Evolutionary conservation across 176 grass and related monocot species (phyloP), one percentile per base, ranked within the genome.

Genomic region (Ensete ventricosum): DNA sequence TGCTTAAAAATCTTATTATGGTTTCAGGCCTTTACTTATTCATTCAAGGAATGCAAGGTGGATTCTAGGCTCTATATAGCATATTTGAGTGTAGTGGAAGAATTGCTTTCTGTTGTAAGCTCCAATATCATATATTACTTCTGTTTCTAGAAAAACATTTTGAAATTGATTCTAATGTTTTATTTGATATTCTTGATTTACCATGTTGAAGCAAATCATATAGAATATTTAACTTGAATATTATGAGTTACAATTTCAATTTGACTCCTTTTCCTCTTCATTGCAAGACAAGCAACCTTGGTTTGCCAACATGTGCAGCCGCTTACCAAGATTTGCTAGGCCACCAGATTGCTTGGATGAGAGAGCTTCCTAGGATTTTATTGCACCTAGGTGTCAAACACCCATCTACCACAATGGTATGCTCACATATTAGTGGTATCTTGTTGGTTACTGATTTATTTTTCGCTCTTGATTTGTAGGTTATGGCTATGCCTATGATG

Each of bases 41-140:
- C 72, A 21, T 74, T 74, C 72, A 74, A 74, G 72, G 72, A 74
- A 55, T 74, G 72, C 52, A 55, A 34, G 51, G 52, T 74, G 14
- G 23, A 74, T 27, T 74, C 72, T 19, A 57, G 24, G 12, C 8
- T 74, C n/a, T 27, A 3, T 58, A 3, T 21, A 57, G 11, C 21
- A 58, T 74, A 74, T 74, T 57, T 74, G 22, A 58, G 23, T 74
- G 22, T 14, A 9, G 5, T 74, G 20, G 72, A 57, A 27, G 72
- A 74, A 74, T 55, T 74, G 17, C 53, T 74, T 1, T 2, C 57
- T 34, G 23, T 55, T 27, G 72, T 74, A 57, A 74, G 72, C 12
- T 57, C 52, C 24, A 17, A 23, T 34, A 21, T 3, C 49, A 17
- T 52, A 9, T 51, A 51, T 51, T 71, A 17, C 9, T 16, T 51